Evolutionary conservation across 805 yeast species (phyloP).

Genomic region (Kluyveromyces siamensis): DNA sequence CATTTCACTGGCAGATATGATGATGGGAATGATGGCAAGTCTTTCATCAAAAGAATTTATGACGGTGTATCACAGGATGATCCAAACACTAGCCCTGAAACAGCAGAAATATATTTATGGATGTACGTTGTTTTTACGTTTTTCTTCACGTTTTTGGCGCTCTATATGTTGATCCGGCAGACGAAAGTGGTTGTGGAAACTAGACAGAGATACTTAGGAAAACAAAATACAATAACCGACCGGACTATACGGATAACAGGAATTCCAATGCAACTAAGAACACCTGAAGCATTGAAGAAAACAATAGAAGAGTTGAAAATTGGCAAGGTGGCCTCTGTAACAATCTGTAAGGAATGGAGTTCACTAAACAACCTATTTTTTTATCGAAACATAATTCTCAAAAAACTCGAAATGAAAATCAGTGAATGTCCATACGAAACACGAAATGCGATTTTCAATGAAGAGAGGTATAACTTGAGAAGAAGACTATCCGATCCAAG

Average conservation of each 20-base stretch:
- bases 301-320: conserved; percentile 73
- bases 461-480: conserved; percentile 19
- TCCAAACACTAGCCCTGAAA: conserved; percentile 28
- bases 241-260: conserved; percentile 84
- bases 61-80: conserved; percentile 20
- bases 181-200: conserved; percentile 66
- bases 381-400: conserved; percentile 44
- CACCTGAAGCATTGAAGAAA: conserved; percentile 55
- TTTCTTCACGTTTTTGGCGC: conserved; percentile 64
- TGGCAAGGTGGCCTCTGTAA: conserved; percentile 69
- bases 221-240: conserved; percentile 83
- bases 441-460: conserved; percentile 12
- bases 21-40: conserved; percentile 36
- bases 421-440: conserved; percentile 25
- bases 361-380: conserved; percentile 57
- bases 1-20: conserved; percentile 77
- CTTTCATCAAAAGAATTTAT: not conserved
- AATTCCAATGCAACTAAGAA: conserved; percentile 73
- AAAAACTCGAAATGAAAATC: conserved; percentile 48
- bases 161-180: conserved; percentile 53
- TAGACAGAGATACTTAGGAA: conserved; percentile 75
- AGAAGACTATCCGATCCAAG: conserved; percentile 5
- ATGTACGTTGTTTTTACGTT: conserved; percentile 82
- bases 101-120: conserved; percentile 57
- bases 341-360: conserved; percentile 84